Evolutionary conservation across 305 asterid genomes (phyloP), one percentile per base, ranked within the genome.

Genomic region (Nicotiana rustica): DNA sequence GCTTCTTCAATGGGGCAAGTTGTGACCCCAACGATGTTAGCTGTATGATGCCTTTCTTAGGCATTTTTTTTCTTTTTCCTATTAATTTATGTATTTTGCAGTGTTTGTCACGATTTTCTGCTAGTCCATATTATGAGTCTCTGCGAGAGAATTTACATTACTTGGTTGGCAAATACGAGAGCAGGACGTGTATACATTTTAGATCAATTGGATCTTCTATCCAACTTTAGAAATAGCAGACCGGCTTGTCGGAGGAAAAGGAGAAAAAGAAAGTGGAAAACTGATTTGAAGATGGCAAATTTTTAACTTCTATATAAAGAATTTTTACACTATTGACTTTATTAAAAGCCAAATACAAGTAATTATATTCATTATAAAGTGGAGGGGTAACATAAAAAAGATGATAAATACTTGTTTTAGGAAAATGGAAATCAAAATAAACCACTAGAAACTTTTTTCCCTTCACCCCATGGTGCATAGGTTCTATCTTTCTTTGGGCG

Each of bases 1-100:
- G 76, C 17, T 38, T 69, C 33, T 18, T 75, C 10, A 25, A 52
- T 49, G 61, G 57, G 65, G 47, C 25, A 52, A 75, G 47, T 25
- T 14, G 64, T 73, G 78, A 47, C 14, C 62, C 59, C 18, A 33
- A 70, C 59, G 78, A 18, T 3, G 21, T 57, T 3, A 70, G n/a
- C 13, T 21, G 62, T 68, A 15, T 68, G 64, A 70, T 10, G 35
- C 6, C 17, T 12, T 12, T 15, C 84, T 85, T 82, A 68, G 80
- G 83, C 64, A 79, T 2, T 41, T 49, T 52, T 2, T 49, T 49
- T 49, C 56, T 14, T 75, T 25, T 75, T 75, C 64, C 44, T 7
- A 73, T 49, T 49, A 73, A 73, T 73, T 59, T 21, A 25, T 47
- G 64, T 25, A 49, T 73, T 52, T 25, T 75, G 21, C 8, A 17